These are phyloP conservation scores for Mrakiaceae sp. DNA, from an alignment of 1,284 basidiomycete genomes.

Conservation along the genomic window DNA sequence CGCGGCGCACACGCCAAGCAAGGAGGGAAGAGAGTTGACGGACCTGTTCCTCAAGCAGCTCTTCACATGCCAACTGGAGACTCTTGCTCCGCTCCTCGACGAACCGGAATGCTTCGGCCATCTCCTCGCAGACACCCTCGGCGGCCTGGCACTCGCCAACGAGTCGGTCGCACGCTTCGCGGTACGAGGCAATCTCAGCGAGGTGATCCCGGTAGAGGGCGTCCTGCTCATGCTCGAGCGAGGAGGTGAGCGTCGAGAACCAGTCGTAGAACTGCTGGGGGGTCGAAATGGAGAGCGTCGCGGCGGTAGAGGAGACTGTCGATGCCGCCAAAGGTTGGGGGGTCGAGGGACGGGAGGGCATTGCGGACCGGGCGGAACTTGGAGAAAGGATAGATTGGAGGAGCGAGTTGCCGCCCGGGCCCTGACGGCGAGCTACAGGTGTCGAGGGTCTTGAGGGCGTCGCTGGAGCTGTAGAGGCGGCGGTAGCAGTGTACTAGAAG, in stretches of 20 bases:
- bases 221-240: slow-evolving; percentile 81
- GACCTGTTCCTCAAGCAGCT: slow-evolving; percentile 73
- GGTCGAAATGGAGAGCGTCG: slow-evolving; percentile 61
- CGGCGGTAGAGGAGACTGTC: slow-evolving; percentile 49
- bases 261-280: slow-evolving; percentile 92
- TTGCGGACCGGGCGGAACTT: slow-evolving; percentile 19
- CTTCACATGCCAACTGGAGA: slow-evolving; percentile 79
- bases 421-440: not conserved
- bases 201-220: slow-evolving; percentile 76
- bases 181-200: slow-evolving; percentile 55
- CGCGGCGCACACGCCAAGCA: not conserved
- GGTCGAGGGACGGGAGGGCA: slow-evolving; percentile 22
- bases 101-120: slow-evolving; percentile 67
- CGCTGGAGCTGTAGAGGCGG: no score
- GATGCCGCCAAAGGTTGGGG: slow-evolving; percentile 34
- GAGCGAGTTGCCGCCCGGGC: not conserved
- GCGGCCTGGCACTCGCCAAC: slow-evolving; percentile 57
- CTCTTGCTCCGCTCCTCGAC: slow-evolving; percentile 80
- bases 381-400: slow-evolving; percentile 22
- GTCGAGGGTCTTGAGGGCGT: not conserved
- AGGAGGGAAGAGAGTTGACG: slow-evolving; percentile 25
- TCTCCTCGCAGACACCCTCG: slow-evolving; percentile 58
- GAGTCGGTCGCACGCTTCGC: slow-evolving; percentile 61
- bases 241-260: slow-evolving; percentile 73
- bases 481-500: not conserved